Evolutionary conservation across 1,139 yeast genomes (phyloP), one percentile per base, ranked within the genome.

Genomic region (Taphrina deformans): DNA sequence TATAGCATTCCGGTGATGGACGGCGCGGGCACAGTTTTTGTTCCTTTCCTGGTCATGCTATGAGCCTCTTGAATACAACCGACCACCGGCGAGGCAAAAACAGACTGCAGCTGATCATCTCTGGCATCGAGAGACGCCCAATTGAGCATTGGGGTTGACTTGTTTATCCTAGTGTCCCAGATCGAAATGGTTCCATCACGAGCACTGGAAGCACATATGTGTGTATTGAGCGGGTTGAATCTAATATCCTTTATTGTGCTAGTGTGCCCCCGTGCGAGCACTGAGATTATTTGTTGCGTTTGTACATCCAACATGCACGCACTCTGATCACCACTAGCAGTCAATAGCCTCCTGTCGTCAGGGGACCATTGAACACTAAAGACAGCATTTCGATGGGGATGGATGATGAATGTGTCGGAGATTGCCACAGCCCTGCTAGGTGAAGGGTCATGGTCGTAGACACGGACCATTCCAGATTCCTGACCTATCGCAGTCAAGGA

Each of bases 121-220:
- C 33, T 16, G 14, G 38, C 24, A 6, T 21, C 26, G 18, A 24
- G 46, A n/a, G 53, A 7, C 7, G 29, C 7, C 31, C 29, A 31
- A 14, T 16, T 18, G 14, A 27, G 24, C 18, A 14, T 26, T 6
- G 41, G 44, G 6, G 41, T 29, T 3, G 7, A 6, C 2, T 10
- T 21, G 14, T 10, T 10, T 7, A 6, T 10, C 18, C 67, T 53
- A 29, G 50, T 33, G 27, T 65, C 67, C 65, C 67, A 65, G 31
- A 65, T n/a, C 18, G 40, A 27, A n/a, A 65, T 48, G 12, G 44
- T 18, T 12, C 67, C 67, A 50, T 61, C 67, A 14, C 67, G 56
- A 18, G 50, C 59, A 24, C 65, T 55, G 12, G 65, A 48, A n/a
- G 55, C 55, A 14, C 53, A 35, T 3, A 53, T 23, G 21, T 52